Evolutionary conservation across 2,329 filamentous ascomycete genomes (phyloP).

Genomic region (Calonectria henricotiae): DNA sequence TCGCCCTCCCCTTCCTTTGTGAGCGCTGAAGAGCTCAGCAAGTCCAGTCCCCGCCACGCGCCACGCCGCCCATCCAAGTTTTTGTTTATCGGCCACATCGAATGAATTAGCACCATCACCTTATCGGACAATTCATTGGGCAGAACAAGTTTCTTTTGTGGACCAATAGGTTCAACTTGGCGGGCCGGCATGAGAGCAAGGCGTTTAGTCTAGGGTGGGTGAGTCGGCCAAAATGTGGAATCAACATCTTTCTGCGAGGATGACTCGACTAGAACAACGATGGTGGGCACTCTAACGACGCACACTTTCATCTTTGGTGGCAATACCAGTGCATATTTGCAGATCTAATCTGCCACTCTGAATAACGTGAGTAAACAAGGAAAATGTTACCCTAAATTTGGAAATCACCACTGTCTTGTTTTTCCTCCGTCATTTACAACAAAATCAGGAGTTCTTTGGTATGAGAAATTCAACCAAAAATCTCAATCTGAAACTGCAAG

Average conservation of each 20-base stretch:
- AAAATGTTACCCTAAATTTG: too few species aligned
- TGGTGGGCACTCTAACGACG: not conserved
- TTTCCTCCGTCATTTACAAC: not conserved
- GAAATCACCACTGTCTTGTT: not conserved
- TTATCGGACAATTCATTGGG: slow-evolving; percentile 38
- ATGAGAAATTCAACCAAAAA: not conserved
- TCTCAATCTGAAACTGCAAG: not conserved
- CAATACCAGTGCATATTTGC: not conserved
- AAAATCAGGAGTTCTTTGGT: not conserved
- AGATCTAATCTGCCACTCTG: not conserved
- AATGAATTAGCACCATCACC: slow-evolving; percentile 41
- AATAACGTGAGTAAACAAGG: not conserved
- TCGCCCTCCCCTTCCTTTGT: slow-evolving; percentile 17
- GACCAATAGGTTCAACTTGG: slow-evolving; percentile 33
- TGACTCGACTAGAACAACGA: slow-evolving; percentile 8
- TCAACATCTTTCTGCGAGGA: not conserved
- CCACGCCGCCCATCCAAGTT: slow-evolving; percentile 31
- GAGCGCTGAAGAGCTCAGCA: slow-evolving; percentile 30
- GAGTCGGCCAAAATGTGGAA: slow-evolving; percentile 11
- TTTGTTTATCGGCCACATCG: slow-evolving; percentile 42
- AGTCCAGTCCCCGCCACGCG: slow-evolving; percentile 34
- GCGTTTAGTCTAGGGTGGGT: slow-evolving; percentile 12
- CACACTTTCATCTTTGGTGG: not conserved
- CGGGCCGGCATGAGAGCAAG: not conserved
- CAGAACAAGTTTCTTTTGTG: slow-evolving; percentile 35